phyloP scores from a whole-genome alignment of 2,329 filamentous ascomycete species.

The Huntiella savannae region DNA sequence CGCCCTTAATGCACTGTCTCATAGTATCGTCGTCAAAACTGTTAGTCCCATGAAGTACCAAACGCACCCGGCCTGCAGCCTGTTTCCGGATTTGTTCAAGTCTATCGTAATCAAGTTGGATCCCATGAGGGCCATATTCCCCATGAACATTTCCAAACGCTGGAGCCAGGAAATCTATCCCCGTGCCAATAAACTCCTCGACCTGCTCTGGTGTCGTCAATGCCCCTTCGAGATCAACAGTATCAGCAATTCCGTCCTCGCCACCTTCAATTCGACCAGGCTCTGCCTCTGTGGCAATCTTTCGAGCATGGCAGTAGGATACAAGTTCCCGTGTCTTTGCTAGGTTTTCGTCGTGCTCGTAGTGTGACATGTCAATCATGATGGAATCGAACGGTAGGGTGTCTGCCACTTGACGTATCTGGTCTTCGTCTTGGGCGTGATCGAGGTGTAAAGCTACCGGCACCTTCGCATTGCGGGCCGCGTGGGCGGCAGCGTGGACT shows the following conservation, averaged over 20 bases:
- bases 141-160: constrained; percentile 64
- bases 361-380: constrained; percentile 62
- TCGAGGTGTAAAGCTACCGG: constrained; percentile 47
- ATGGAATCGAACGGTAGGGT: constrained; percentile 46
- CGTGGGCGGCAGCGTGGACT: constrained; percentile 29
- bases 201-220: constrained; percentile 52
- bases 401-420: constrained; percentile 36
- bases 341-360: constrained; percentile 52
- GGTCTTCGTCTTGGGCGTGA: constrained; percentile 41
- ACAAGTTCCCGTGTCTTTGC: constrained; percentile 41
- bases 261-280: constrained; percentile 43
- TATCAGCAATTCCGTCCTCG: constrained; percentile 54
- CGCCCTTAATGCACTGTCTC: constrained; percentile 25
- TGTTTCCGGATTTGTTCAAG: constrained; percentile 20
- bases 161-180: constrained; percentile 56
- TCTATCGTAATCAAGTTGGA: constrained; percentile 38
- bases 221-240: constrained; percentile 25
- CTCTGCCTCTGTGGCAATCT: constrained; percentile 51
- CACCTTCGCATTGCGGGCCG: constrained; percentile 34
- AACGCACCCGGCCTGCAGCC: constrained; percentile 21
- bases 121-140: constrained; percentile 47
- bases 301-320: constrained; percentile 38
- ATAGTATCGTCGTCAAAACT: constrained; percentile 32
- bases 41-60: constrained; percentile 38
- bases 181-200: constrained; percentile 49